A percentile compares a stretch with the other conserved stretches of the same genome.
These are phyloP conservation scores for Malus fusca DNA, from an alignment of 306 rosid genomes.

Conservation along the genomic window DNA sequence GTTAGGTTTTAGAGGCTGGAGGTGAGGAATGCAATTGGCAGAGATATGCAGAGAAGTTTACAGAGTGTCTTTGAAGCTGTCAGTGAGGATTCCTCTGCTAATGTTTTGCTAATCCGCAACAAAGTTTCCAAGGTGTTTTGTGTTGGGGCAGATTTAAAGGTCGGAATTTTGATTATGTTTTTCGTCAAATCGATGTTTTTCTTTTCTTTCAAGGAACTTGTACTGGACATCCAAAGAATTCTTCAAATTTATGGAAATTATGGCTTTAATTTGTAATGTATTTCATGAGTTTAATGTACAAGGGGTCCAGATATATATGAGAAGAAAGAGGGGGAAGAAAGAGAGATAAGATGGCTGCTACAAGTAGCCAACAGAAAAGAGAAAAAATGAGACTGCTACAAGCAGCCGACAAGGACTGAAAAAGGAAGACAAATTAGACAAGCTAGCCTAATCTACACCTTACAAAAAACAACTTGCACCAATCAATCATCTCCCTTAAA, in stretches of 20 bases:
- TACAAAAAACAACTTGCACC: too few species aligned
- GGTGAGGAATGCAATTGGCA: conserved; percentile 79
- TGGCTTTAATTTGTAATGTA: too few species aligned
- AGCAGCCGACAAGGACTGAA: too few species aligned
- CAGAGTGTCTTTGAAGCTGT: conserved; percentile 46
- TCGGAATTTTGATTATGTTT: background rate
- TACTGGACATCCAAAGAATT: background rate
- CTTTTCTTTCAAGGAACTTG: background rate
- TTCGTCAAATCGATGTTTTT: background rate
- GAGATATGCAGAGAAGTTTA: conserved; percentile 56
- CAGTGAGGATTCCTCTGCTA: conserved; percentile 40
- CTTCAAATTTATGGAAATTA: background rate
- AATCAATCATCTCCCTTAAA: too few species aligned
- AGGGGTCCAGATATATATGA: too few species aligned
- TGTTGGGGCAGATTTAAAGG: conserved; percentile 71
- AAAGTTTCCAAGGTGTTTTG: conserved; percentile 66
- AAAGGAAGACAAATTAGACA: too few species aligned
- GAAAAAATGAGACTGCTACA: too few species aligned
- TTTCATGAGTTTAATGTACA: too few species aligned
- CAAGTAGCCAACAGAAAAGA: too few species aligned
- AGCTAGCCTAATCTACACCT: too few species aligned
- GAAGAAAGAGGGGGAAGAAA: too few species aligned
- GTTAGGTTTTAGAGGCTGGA: conserved; percentile 62
- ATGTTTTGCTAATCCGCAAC: conserved; percentile 62
- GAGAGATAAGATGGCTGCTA: too few species aligned